Percentiles rank a stretch among this genome's conserved stretches.
Evolutionary conservation across 2,329 filamentous ascomycete species (phyloP).

Genomic region (Beauveria bassiana): DNA sequence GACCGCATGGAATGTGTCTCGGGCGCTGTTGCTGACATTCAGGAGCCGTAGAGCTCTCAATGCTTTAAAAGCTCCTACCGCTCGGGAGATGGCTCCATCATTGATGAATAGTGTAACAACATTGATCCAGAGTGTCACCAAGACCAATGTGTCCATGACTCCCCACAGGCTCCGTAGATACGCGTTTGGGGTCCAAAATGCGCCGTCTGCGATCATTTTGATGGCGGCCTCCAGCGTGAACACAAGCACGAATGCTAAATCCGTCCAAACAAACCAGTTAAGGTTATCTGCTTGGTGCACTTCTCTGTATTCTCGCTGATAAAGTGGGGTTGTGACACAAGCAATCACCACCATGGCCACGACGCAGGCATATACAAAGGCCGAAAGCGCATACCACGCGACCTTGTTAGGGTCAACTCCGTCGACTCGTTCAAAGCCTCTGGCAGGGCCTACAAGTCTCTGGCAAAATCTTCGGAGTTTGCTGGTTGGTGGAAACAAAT

Average conservation of each 20-base stretch:
- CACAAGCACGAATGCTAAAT: constrained; percentile 78
- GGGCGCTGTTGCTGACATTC: constrained; percentile 92
- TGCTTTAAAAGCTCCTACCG: constrained; percentile 94
- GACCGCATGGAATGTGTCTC: constrained; percentile 93
- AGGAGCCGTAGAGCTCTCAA: constrained; percentile 82
- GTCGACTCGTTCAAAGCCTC: constrained; percentile 79
- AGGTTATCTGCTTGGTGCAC: constrained; percentile 48
- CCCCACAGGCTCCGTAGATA: constrained; percentile 97
- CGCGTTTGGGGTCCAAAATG: constrained; percentile 94
- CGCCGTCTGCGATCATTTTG: constrained; percentile 90
- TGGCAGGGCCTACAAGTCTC: constrained; percentile 80
- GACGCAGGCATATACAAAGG: constrained; percentile 87
- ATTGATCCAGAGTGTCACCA: constrained; percentile 93
- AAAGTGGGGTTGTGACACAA: constrained; percentile 88
- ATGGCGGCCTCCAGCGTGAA: constrained; percentile 83
- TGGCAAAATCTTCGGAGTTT: constrained; percentile 78
- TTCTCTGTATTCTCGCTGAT: constrained; percentile 79
- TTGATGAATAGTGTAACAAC: constrained; percentile 75
- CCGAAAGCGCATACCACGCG: constrained; percentile 88
- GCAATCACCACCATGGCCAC: constrained; percentile 97
- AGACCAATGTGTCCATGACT: constrained; percentile 84
- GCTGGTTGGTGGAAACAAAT: constrained; percentile 73
- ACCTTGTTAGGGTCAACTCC: constrained; percentile 83
- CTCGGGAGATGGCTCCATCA: constrained; percentile 77
- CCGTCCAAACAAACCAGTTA: constrained; percentile 95